These are phyloP conservation scores for Mucor ambiguus DNA, from an alignment of 371 early-diverging fungal species.

Conservation along the genomic window DNA sequence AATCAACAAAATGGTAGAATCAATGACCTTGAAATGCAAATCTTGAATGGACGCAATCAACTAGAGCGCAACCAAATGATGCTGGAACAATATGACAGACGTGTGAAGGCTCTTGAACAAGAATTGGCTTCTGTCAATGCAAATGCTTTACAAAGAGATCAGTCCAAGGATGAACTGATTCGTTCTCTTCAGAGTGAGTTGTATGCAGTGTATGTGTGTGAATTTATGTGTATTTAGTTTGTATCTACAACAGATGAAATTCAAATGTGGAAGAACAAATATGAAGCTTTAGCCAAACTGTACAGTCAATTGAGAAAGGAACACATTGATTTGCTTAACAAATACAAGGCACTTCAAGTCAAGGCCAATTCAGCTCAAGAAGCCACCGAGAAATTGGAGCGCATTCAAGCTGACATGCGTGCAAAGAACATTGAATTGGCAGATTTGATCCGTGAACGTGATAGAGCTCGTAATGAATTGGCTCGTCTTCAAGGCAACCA, in stretches of 20 bases:
- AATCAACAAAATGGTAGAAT: constrained; percentile 76
- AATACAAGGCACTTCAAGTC: constrained; percentile 81
- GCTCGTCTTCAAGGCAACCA: constrained; percentile 65
- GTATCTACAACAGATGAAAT: constrained; percentile 56
- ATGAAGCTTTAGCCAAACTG: constrained; percentile 89
- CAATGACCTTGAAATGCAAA: constrained; percentile 78
- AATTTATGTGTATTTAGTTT: neutral
- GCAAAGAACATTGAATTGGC: constrained; percentile 83
- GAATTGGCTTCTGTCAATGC: constrained; percentile 77
- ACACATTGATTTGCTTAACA: constrained; percentile 89
- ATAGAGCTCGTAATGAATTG: constrained; percentile 76
- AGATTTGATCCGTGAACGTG: constrained; percentile 84
- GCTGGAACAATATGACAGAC: constrained; percentile 82
- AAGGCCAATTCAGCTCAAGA: constrained; percentile 83
- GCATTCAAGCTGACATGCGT: constrained; percentile 76
- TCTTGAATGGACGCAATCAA: constrained; percentile 76
- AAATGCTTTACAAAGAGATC: constrained; percentile 69
- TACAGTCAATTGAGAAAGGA: constrained; percentile 96
- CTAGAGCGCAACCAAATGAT: constrained; percentile 83
- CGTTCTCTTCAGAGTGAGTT: constrained; percentile 74
- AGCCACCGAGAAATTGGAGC: constrained; percentile 73
- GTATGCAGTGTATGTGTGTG: neutral
- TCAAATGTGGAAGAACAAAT: constrained; percentile 89
- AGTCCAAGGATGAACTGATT: constrained; percentile 75
- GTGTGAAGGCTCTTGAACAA: constrained; percentile 77